A percentile compares a stretch with the other conserved stretches of the same genome.
Evolutionary conservation across 148 eudicot genomes (phyloP).

Genomic region (Rhododendron henanense): DNA sequence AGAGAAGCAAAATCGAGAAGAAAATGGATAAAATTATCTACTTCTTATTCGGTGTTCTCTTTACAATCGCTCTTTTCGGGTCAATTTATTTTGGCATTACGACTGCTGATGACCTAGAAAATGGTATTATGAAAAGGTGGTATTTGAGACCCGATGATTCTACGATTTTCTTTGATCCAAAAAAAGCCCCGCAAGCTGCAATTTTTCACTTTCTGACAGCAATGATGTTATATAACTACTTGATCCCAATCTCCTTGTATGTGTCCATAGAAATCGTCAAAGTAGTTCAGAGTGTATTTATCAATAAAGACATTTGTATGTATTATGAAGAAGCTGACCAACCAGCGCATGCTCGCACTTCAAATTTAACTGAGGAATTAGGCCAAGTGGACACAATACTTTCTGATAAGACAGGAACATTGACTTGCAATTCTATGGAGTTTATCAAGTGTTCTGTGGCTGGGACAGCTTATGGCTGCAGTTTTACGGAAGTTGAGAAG

Average conservation of each 20-base stretch:
- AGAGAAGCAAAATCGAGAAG: too few species aligned
- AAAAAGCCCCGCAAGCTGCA: constrained; percentile 51
- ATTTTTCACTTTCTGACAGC: constrained; percentile 73
- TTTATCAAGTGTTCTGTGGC: too few species aligned
- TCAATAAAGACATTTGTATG: constrained; percentile 73
- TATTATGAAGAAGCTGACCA: constrained; percentile 86
- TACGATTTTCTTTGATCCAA: constrained; percentile 49
- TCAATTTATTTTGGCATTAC: constrained; percentile 73
- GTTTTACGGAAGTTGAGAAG: too few species aligned
- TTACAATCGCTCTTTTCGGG: constrained; percentile 64
- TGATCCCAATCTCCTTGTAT: constrained; percentile 92
- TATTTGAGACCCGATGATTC: constrained; percentile 71
- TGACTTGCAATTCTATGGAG: too few species aligned
- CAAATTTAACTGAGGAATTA: constrained; percentile 92
- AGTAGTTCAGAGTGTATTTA: constrained; percentile 81
- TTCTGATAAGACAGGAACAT: too few species aligned
- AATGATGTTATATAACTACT: constrained; percentile 66
- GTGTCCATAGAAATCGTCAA: constrained; percentile 92
- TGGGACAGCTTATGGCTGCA: too few species aligned
- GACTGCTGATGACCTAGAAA: constrained; percentile 52
- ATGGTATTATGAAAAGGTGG: constrained; percentile 67
- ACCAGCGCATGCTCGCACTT: constrained; percentile 92
- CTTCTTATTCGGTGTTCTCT: too few species aligned
- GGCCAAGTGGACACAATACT: constrained; percentile 98
- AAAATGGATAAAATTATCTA: too few species aligned